phyloP scores from a whole-genome alignment of 345 rosid genomes.

The Euphorbia lathyris region DNA sequence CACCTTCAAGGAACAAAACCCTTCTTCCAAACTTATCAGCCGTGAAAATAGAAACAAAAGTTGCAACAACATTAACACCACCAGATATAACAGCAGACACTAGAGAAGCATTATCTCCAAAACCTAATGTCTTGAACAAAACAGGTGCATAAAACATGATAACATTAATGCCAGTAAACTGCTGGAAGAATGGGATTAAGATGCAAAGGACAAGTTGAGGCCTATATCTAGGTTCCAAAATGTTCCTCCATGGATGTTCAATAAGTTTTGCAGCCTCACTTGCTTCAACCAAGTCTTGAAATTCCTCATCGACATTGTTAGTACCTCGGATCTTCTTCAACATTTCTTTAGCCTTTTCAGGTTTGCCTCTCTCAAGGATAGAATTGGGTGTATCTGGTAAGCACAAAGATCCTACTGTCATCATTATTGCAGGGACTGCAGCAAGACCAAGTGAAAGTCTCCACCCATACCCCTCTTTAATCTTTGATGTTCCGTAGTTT shows the following conservation, averaged over 20 bases:
- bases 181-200: conserved; percentile 69
- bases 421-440: conserved; percentile 61
- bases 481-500: conserved; percentile 53
- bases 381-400: conserved; percentile 82
- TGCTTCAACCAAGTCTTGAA: conserved; percentile 56
- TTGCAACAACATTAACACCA: conserved; percentile 55
- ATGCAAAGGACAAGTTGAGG: conserved; percentile 55
- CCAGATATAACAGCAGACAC: conserved; percentile 68
- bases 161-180: conserved; percentile 71
- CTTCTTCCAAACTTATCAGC: conserved; percentile 67
- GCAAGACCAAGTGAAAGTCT: conserved; percentile 68
- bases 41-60: conserved; percentile 48
- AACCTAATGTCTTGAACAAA: conserved; percentile 67
- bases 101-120: conserved; percentile 64
- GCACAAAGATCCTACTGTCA: conserved; percentile 55
- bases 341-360: conserved; percentile 59
- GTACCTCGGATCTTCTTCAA: conserved; percentile 56
- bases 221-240: conserved; percentile 46
- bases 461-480: conserved; percentile 67
- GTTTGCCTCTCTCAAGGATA: conserved; percentile 59
- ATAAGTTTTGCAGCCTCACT: conserved; percentile 57
- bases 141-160: conserved; percentile 79
- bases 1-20: conserved; percentile 69
- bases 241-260: conserved; percentile 64
- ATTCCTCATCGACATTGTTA: conserved; percentile 51